Evolutionary conservation across 2,329 filamentous ascomycete species (phyloP), one percentile per base, ranked within the genome.

Genomic region (Stagonosporopsis vannaccii): DNA sequence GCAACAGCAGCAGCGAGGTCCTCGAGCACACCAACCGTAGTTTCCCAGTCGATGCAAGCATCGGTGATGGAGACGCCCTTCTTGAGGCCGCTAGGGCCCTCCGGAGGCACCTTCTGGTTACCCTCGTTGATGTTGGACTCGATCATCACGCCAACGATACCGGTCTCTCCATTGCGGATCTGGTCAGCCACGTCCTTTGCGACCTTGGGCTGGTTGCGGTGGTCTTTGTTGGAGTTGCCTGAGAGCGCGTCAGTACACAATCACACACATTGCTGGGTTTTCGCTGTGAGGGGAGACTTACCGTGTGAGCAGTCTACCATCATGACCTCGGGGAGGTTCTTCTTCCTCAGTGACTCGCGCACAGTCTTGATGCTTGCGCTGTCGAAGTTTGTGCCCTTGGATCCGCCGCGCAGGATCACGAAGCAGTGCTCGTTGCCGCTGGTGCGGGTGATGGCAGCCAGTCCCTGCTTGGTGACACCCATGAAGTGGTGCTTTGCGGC

Each of bases 261-360:
- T n/a, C 13, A 15, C 30, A 32, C 30, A 32, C 13, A 32, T 32
- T 32, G 30, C 13, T 32, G 30, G 30, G 13, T 32, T 32, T 12
- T n/a, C n/a, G 30, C 8, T 5, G 4, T 5, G 13, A 32, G 2
- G 7, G 30, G 12, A 7, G 4, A 32, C 30, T 15, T 80, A 92
- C 90, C 95, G 75, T 99, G 95, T 20, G 93, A 97, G 84, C 95
- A 99, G 79, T 99, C 95, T 56, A 99, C 87, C 95, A 99, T 99
- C 80, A 99, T 89, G 62, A 93, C 90, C 78, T 92, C 85, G 72
- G 89, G 89, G 75, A 95, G 90, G 58, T 88, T 88, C 85, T 97
- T 96, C 79, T 91, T 90, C 63, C 79, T 81, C 70, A 99, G 79
- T 2, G 87, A 87, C 75, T 93, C 90, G 76, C 94, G 91, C 25